Conservation (phyloP, 139 green algal genomes). For the Astrephomene gubernaculifera region DNA sequence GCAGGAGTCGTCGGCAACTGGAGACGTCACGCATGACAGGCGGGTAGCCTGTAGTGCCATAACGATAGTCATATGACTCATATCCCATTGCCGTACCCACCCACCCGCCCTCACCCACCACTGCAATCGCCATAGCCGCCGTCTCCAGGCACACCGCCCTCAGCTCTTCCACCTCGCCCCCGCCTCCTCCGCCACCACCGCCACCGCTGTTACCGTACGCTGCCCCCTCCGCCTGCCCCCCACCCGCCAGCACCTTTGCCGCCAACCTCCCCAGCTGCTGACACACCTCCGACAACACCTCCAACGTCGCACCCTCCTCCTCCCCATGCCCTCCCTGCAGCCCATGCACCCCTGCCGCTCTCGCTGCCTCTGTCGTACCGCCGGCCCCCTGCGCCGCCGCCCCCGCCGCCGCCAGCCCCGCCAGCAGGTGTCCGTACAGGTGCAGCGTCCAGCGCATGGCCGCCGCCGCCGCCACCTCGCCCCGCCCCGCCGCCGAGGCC, state of each 20-base stretch:
- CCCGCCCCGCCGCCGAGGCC: neutral
- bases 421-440: neutral
- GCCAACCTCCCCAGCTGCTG: constrained; percentile 4
- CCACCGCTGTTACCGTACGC: neutral
- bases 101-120: constrained; percentile 1
- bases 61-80: too few species aligned
- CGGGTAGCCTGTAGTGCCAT: too few species aligned
- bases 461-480: neutral
- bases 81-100: too few species aligned
- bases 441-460: constrained; percentile 2
- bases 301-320: too few species aligned
- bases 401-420: neutral
- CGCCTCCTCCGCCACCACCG: neutral
- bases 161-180: neutral
- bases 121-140: neutral
- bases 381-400: neutral
- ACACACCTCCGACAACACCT: neutral
- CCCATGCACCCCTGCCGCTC: neutral
- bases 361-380: neutral
- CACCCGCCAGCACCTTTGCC: neutral
- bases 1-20: too few species aligned
- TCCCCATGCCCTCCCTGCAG: neutral
- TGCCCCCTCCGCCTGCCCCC: neutral
- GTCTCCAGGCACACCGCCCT: constrained; percentile 3
- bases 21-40: too few species aligned